Evolutionary conservation across 371 early-diverging fungal species (phyloP), one percentile per base, ranked within the genome.

Genomic region (Haplosporangium sp.): DNA sequence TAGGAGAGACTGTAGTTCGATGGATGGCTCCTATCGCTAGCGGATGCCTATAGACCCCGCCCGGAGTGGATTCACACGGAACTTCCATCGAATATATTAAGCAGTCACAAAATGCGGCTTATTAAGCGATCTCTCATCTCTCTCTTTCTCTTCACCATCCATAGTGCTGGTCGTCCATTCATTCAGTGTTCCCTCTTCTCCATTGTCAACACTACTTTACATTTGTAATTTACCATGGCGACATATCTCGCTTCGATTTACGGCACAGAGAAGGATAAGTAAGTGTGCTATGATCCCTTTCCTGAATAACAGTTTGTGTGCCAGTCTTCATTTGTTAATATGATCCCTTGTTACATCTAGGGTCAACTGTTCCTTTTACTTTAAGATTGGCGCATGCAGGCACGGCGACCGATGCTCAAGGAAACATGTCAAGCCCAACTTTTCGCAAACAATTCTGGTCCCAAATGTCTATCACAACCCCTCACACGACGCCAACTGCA

Each of bases 291-390:
- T 23, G 40, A 37, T 29, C 29, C 29, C 4, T 29, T 2, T 29
- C 29, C 29, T 29, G 29, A 29, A 29, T 29, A 29, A 29, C 4
- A 29, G 29, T 4, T 29, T 29, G 29, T 29, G 29, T 51, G 20
- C 10, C 51, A 59, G 29, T 6, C 11, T 10, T 29, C 5, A 7
- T 36, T 36, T 67, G 12, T n/a, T 43, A 36, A 21, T 62, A 11
- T 64, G 47, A 14, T 41, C 29, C 38, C 52, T 54, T 54, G 21
- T 47, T 64, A 52, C 42, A 14, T 21, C 41, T 37, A 97, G 94
- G 81, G 97, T 98, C 70, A 96, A 98, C 83, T 99, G 99, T 82
- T 94, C 95, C 52, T 99, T 98, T 83, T 99, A 97, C 89, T 96
- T 95, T 89, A 98, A 98, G 88, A 98, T 98, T 69, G 98, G 98